phyloP scores from a whole-genome alignment of 306 rosid species.

The Glycine tomentella region DNA sequence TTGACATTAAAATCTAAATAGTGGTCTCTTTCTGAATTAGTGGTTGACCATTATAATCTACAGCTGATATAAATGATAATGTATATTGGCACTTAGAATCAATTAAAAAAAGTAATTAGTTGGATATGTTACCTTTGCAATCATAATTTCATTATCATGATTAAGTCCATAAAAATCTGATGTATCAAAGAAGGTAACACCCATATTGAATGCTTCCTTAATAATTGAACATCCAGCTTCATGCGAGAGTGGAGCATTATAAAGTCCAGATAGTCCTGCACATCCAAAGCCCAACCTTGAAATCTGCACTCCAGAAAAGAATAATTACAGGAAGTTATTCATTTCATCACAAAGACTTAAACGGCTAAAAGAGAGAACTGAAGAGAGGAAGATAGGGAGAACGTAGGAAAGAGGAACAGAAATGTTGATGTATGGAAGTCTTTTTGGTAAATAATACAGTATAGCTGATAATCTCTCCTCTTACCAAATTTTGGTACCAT shows the following conservation, averaged over 20 bases:
- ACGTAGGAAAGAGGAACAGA: too few relatives aligned
- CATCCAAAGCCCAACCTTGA: constrained; percentile 88
- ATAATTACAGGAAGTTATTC: neutral
- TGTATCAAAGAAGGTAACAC: constrained; percentile 76
- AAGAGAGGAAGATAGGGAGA: too few relatives aligned
- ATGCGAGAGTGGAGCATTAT: constrained; percentile 67
- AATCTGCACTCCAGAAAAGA: constrained; percentile 56
- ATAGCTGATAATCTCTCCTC: too few relatives aligned
- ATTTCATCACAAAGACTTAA: neutral
- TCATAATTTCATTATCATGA: constrained; percentile 72
- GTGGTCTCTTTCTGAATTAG: too few relatives aligned
- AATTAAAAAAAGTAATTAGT: neutral
- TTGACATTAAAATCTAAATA: too few relatives aligned
- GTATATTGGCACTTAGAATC: too few relatives aligned
- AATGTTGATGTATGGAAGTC: too few relatives aligned
- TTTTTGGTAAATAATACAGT: too few relatives aligned
- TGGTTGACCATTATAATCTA: neutral
- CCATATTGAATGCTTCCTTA: constrained; percentile 66
- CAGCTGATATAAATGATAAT: too few relatives aligned
- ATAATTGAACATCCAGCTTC: constrained; percentile 70
- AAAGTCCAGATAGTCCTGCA: constrained; percentile 68
- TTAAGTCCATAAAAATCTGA: constrained; percentile 66
- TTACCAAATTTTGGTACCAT: too few relatives aligned
- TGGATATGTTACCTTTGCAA: constrained; percentile 64
- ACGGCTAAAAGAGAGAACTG: too few relatives aligned